Conservation (phyloP, 352 stramenopile species). For the Globisporangium viniferum region DNA sequence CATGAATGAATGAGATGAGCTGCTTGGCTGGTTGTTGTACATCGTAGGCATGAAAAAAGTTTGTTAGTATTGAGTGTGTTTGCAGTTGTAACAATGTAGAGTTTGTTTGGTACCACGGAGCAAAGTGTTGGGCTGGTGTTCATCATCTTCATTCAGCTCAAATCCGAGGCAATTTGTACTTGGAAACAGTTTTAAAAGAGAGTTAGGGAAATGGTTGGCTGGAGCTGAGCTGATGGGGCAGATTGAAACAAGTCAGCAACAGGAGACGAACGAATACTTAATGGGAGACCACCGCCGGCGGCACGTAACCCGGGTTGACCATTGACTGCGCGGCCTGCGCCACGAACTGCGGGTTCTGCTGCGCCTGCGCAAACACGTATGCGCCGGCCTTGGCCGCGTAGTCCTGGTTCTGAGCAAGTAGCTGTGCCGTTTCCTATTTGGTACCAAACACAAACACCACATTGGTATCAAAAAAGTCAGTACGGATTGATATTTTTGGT, state of each 20-base stretch:
- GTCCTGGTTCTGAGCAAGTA: slow-evolving; percentile 62
- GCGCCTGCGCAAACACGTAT: slow-evolving; percentile 62
- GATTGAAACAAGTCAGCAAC: not conserved
- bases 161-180: not conserved
- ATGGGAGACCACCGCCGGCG: slow-evolving; percentile 20
- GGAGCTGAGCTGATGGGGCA: not conserved
- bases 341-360: slow-evolving; percentile 74
- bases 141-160: not conserved
- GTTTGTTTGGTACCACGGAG: not conserved
- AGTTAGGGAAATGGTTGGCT: not conserved
- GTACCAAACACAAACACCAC: not conserved
- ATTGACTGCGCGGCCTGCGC: slow-evolving; percentile 56
- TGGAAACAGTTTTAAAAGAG: not conserved
- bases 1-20: not conserved
- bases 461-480: not conserved
- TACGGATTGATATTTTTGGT: not conserved
- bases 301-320: slow-evolving; percentile 42
- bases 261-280: slow-evolving; percentile 2
- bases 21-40: not conserved
- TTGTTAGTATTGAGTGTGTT: not conserved
- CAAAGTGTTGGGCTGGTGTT: not conserved
- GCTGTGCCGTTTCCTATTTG: slow-evolving; percentile 49
- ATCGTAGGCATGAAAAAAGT: not conserved
- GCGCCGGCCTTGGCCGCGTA: slow-evolving; percentile 56
- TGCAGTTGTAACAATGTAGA: not conserved